Evolutionary conservation across 2,329 filamentous ascomycete genomes (phyloP).

Genomic region (Clarireedia monteithiana): DNA sequence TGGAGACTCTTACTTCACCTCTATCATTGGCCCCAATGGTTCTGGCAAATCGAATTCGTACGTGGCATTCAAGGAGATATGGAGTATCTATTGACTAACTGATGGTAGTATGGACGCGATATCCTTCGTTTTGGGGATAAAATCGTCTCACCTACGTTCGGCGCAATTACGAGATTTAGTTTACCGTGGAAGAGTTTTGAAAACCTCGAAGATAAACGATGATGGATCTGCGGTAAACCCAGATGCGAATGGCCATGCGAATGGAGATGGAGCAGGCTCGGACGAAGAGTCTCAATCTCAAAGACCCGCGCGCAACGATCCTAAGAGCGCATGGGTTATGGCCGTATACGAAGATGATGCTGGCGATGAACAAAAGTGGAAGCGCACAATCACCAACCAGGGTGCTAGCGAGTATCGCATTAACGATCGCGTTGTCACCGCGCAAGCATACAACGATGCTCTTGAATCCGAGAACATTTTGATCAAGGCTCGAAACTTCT

Average conservation of each 20-base stretch:
- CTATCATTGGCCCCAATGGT: constrained; percentile 98
- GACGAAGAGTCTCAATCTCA: constrained; percentile 54
- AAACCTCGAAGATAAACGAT: constrained; percentile 86
- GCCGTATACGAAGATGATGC: constrained; percentile 97
- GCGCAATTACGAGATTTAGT: constrained; percentile 90
- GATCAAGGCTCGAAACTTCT: constrained; percentile 95
- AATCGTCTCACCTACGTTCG: constrained; percentile 95
- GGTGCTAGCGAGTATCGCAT: constrained; percentile 95
- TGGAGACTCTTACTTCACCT: constrained; percentile 97
- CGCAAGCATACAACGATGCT: constrained; percentile 87
- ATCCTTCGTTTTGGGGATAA: constrained; percentile 96
- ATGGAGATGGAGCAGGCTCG: constrained; percentile 49
- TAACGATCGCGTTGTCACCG: constrained; percentile 83
- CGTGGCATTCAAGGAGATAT: constrained; percentile 37
- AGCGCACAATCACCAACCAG: constrained; percentile 81
- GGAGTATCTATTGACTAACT: constrained; percentile 19
- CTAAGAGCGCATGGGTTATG: constrained; percentile 97
- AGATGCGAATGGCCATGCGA: constrained; percentile 50
- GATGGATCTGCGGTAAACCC: constrained; percentile 59
- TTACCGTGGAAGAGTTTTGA: constrained; percentile 88
- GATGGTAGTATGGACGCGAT: constrained; percentile 86
- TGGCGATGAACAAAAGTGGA: constrained; percentile 91
- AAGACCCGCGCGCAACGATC: constrained; percentile 67
- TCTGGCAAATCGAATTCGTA: constrained; percentile 98
- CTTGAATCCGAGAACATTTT: constrained; percentile 92